phyloP scores from a whole-genome alignment of 805 yeast genomes.

The Lipomyces spencermartinsiae region DNA sequence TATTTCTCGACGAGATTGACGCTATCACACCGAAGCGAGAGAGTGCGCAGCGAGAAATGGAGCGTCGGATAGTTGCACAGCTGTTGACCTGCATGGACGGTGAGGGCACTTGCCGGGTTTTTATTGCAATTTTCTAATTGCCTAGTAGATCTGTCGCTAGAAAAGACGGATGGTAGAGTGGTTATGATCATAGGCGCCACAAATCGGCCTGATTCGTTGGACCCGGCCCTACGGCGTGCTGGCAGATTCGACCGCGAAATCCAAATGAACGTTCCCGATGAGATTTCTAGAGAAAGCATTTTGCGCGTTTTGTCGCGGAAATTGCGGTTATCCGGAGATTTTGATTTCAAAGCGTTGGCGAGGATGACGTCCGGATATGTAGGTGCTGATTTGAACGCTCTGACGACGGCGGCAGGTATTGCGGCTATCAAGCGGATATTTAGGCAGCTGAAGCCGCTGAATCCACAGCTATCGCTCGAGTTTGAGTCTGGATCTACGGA shows the following conservation, averaged over 20 bases:
- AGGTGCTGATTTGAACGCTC: conserved; percentile 94
- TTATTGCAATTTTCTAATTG: not conserved
- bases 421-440: conserved; percentile 92
- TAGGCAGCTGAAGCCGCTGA: conserved; percentile 53
- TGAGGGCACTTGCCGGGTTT: not conserved
- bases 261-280: conserved; percentile 92
- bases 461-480: conserved; percentile 44
- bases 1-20: conserved; percentile 96
- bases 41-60: conserved; percentile 98
- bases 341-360: conserved; percentile 77
- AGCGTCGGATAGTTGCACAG: conserved; percentile 94
- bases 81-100: conserved; percentile 94
- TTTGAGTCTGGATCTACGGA: conserved; percentile 17
- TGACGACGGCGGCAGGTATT: conserved; percentile 92
- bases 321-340: conserved; percentile 68
- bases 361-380: conserved; percentile 97
- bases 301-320: conserved; percentile 55
- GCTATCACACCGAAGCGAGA: conserved; percentile 98
- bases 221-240: conserved; percentile 92
- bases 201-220: conserved; percentile 93
- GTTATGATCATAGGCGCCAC: conserved; percentile 96
- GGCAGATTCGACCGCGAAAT: conserved; percentile 97
- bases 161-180: conserved; percentile 89
- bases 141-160: conserved; percentile 61
- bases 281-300: conserved; percentile 76